Evolutionary conservation across 108 stramenopile species (phyloP), one percentile per base, ranked within the genome.

Genomic region (Aurantiochytrium sp.): DNA sequence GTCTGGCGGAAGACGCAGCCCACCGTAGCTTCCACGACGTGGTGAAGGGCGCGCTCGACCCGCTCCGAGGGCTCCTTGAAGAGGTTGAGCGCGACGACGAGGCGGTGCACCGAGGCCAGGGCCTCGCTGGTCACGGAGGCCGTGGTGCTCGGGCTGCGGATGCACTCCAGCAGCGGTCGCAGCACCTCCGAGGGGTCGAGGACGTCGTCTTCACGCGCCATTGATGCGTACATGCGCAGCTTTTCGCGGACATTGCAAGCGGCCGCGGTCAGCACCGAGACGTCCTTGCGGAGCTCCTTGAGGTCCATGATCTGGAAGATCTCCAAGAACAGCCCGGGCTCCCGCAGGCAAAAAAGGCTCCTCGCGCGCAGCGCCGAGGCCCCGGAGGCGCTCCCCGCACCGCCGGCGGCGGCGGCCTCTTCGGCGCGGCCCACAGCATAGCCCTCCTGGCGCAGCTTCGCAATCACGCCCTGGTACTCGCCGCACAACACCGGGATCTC

Each of bases 391-490:
- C 6, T 30, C 6, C 45, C n/a, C n/a, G n/a, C 42, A 27, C 39
- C 24, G 30, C 24, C 73, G 24, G 39, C 30, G 10, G 36, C 10
- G 6, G 42, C 12, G 42, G n/a, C 42, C 17, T 81, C 42, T 4
- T 81, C 73, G 21, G 45, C 73, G 32, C 45, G 42, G 36, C 6
- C 24, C 30, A 48, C 6, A 0, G 73, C 73, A 48, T 41, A 41
- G 73, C 42, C 39, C 30, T 81, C 73, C 39, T 81, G 73, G 45
- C 73, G 73, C 45, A 81, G 24, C 39, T 81, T 81, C 0, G 45
- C 73, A 24, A 81, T 48, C 19, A 81, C 73, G 42, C 39, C 73
- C 73, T 81, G 73, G 73, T 48, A 81, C 45, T 81, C 73, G 73
- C 45, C 73, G 32, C 73, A 48, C 73, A 81, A n/a, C 21, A 81